These are phyloP conservation scores for Polytrichum formosum DNA, from an alignment of 225 moss, liverwort and hornwort genomes.

Conservation along the genomic window DNA sequence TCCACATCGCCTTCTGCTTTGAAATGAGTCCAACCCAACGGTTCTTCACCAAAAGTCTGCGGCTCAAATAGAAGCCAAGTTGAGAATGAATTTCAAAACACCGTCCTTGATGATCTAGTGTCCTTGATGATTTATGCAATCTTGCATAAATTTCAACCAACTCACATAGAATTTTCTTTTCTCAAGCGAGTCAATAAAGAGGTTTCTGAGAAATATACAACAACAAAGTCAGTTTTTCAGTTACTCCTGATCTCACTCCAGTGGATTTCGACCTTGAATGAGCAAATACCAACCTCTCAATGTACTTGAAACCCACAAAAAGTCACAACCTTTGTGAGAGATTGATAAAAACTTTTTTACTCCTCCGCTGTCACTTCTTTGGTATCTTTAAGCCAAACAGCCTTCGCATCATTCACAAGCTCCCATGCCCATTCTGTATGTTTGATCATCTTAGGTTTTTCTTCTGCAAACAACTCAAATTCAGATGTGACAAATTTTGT, in stretches of 20 bases:
- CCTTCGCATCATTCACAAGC: constrained; percentile 70
- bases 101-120: no score
- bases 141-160: no score
- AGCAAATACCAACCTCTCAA: no score
- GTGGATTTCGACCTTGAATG: no score
- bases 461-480: constrained; percentile 4
- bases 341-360: constrained; percentile 65
- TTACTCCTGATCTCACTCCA: no score
- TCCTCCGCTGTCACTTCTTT: constrained; percentile 69
- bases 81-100: no score
- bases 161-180: no score
- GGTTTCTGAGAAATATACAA: no score
- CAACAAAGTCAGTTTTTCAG: no score
- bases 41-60: constrained; percentile 74
- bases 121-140: no score
- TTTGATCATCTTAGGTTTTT: constrained; percentile 21
- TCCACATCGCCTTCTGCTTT: constrained; percentile 90
- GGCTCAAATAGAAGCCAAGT: background rate
- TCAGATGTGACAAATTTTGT: constrained; percentile 1
- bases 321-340: constrained; percentile 65
- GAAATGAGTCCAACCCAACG: constrained; percentile 80
- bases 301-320: no score
- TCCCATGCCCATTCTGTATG: constrained; percentile 64
- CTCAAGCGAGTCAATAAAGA: no score
- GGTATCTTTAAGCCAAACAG: constrained; percentile 73